Evolutionary conservation across 352 stramenopile genomes (phyloP).

Genomic region (Plasmopara viticola): DNA sequence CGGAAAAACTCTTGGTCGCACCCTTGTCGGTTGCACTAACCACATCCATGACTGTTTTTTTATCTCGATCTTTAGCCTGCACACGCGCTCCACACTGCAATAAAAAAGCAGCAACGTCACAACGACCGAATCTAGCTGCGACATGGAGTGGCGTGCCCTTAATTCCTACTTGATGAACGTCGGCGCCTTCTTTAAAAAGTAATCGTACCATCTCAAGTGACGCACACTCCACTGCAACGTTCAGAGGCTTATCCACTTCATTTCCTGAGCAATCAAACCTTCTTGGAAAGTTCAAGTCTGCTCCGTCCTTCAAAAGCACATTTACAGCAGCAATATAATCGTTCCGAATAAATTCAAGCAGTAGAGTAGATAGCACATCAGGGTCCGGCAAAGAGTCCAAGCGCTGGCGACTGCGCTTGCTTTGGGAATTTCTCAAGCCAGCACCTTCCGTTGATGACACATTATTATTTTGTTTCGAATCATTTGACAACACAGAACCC

Average conservation of each 20-base stretch:
- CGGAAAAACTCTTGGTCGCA: constrained; percentile 1
- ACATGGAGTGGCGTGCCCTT: constrained; percentile 63
- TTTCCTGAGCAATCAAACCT: constrained; percentile 38
- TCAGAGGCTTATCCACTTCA: constrained; percentile 62
- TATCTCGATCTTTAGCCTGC: constrained; percentile 39
- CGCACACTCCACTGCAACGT: constrained; percentile 49
- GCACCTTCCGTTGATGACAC: constrained; percentile 1
- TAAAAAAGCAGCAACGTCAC: constrained; percentile 68
- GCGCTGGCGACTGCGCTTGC: constrained; percentile 24
- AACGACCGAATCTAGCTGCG: constrained; percentile 49
- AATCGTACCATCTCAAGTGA: constrained; percentile 73
- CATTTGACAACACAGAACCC: neutral
- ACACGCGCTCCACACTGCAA: constrained; percentile 69
- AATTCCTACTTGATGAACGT: constrained; percentile 50
- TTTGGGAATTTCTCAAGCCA: constrained; percentile 5
- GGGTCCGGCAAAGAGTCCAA: constrained; percentile 54
- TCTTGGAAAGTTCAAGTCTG: constrained; percentile 55
- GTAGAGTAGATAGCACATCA: constrained; percentile 48
- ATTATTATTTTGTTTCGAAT: neutral
- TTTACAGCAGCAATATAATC: constrained; percentile 70
- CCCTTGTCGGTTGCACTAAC: constrained; percentile 19
- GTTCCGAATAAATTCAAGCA: constrained; percentile 68
- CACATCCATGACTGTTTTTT: constrained; percentile 44
- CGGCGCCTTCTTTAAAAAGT: constrained; percentile 67
- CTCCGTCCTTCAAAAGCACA: constrained; percentile 67